These are phyloP conservation scores for Byssoonygena ceratinophila DNA, from an alignment of 2,329 filamentous ascomycete genomes.

Conservation along the genomic window DNA sequence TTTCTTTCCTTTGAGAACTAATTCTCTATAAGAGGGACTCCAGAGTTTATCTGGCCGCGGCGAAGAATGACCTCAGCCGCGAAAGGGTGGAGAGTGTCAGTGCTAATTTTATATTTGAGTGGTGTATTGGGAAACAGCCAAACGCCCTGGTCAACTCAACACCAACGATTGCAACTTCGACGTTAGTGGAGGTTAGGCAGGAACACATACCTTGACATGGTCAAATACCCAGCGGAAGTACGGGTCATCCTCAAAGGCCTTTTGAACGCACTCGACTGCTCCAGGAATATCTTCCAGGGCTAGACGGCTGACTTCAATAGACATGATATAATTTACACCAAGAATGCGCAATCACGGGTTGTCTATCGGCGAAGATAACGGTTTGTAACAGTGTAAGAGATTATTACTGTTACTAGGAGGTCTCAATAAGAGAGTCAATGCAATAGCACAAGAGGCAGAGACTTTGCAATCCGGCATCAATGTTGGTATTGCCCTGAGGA, in stretches of 20 bases:
- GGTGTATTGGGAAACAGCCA: background rate
- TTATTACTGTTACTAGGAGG: conserved; percentile 9
- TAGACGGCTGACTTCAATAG: conserved; percentile 47
- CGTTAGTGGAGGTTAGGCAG: conserved; percentile 1
- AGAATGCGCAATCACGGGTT: conserved; percentile 2
- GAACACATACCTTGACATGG: conserved; percentile 42
- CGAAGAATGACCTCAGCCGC: conserved; percentile 12
- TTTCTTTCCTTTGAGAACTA: conserved; percentile 53
- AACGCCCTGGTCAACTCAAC: conserved; percentile 4
- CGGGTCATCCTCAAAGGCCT: conserved; percentile 56
- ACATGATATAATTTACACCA: too few relatives aligned
- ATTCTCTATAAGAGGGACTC: background rate
- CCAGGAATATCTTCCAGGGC: conserved; percentile 51
- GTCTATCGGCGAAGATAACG: conserved; percentile 1
- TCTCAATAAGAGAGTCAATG: conserved; percentile 9
- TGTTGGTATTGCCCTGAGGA: conserved; percentile 1
- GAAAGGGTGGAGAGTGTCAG: conserved; percentile 5
- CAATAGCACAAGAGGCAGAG: conserved; percentile 2
- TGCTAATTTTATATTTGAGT: background rate
- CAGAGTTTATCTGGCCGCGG: conserved; percentile 11
- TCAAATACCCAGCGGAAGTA: conserved; percentile 59
- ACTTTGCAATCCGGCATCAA: conserved; percentile 11
- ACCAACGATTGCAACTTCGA: conserved; percentile 2
- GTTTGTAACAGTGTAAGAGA: conserved; percentile 2
- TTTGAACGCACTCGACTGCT: conserved; percentile 55